These are phyloP conservation scores for Pisolithus thermaeus DNA, from an alignment of 1,284 basidiomycete species.

Conservation along the genomic window DNA sequence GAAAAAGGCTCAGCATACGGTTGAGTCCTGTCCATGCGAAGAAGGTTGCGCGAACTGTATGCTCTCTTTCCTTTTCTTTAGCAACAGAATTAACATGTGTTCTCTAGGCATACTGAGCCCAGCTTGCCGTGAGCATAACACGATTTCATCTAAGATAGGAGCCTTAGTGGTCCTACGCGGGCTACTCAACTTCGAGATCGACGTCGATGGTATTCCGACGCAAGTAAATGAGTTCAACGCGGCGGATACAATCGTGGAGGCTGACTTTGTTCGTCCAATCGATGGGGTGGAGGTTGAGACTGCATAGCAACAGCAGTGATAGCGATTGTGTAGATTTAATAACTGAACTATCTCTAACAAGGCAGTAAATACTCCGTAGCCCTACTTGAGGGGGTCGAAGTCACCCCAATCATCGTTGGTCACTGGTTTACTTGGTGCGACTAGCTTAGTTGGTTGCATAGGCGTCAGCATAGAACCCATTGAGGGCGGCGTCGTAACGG, in stretches of 20 bases:
- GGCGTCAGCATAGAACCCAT: slow-evolving; percentile 55
- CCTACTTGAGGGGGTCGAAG: slow-evolving; percentile 58
- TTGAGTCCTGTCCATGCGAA: slow-evolving; percentile 66
- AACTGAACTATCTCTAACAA: background rate
- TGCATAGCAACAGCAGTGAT: background rate
- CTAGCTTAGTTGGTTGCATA: slow-evolving; percentile 42
- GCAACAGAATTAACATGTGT: background rate
- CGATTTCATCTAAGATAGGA: slow-evolving; percentile 67
- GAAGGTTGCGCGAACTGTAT: slow-evolving; percentile 73
- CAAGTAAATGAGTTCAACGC: slow-evolving; percentile 19
- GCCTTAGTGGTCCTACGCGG: slow-evolving; percentile 61
- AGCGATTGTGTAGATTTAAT: background rate
- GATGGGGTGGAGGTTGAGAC: slow-evolving; percentile 48
- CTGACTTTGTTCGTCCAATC: slow-evolving; percentile 40
- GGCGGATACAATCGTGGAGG: slow-evolving; percentile 51
- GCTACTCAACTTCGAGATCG: slow-evolving; percentile 52
- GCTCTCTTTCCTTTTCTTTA: slow-evolving; percentile 17
- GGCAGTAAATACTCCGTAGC: slow-evolving; percentile 3
- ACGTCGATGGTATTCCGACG: slow-evolving; percentile 40
- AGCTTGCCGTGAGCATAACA: slow-evolving; percentile 60
- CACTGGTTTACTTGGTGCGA: slow-evolving; percentile 38
- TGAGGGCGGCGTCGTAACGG: slow-evolving; percentile 29
- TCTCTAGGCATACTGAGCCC: slow-evolving; percentile 56
- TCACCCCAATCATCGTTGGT: slow-evolving; percentile 69
- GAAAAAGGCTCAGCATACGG: slow-evolving; percentile 52